These are phyloP conservation scores for Physaria fendleri DNA, from an alignment of 345 rosid genomes.

Conservation along the genomic window DNA sequence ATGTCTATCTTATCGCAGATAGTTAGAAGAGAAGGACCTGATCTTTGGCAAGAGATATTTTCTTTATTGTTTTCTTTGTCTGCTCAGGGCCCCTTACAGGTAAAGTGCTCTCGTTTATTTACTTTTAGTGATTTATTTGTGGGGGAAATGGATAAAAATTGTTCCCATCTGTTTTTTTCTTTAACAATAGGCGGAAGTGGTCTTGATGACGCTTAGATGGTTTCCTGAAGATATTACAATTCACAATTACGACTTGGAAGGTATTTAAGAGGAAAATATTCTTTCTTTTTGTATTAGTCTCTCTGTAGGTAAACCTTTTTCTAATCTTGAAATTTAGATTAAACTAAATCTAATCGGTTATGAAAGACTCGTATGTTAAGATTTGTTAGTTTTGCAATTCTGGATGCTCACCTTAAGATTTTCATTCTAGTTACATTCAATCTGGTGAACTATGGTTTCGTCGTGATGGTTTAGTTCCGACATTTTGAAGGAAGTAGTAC, in stretches of 20 bases:
- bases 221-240: conserved; percentile 94
- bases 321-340: neutral
- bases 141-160: neutral
- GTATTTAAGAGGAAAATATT: conserved; percentile 27
- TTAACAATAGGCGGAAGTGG: conserved; percentile 61
- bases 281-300: neutral
- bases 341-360: neutral
- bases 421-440: neutral
- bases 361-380: neutral
- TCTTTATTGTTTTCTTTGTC: conserved; percentile 58
- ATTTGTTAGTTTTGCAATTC: neutral
- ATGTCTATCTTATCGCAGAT: conserved; percentile 42
- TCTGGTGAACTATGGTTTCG: neutral
- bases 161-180: conserved; percentile 4
- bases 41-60: conserved; percentile 65
- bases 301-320: neutral
- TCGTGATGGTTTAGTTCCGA: neutral
- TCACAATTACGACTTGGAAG: conserved; percentile 92
- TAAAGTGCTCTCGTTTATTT: conserved; percentile 15
- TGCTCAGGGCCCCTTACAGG: conserved; percentile 66
- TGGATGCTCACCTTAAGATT: neutral
- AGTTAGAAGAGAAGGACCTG: conserved; percentile 69
- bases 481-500: neutral
- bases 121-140: conserved; percentile 3
- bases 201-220: conserved; percentile 78